Evolutionary conservation across 495 filamentous ascomycete species (phyloP), one percentile per base, ranked within the genome.

Genomic region (Penicillium manginii): DNA sequence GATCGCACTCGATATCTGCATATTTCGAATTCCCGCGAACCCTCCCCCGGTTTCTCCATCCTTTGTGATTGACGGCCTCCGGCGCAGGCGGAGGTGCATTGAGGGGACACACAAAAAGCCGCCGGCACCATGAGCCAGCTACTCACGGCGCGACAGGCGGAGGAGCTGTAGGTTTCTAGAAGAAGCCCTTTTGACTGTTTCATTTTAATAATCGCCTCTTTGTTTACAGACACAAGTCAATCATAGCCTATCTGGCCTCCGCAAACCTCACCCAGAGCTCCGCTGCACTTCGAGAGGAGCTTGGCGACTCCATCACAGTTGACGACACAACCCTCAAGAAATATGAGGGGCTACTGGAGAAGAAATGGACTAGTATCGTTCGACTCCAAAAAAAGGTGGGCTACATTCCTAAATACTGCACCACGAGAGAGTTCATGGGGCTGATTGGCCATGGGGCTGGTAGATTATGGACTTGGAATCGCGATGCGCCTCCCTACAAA

Each of bases 311-410:
- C 19, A 55, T 75, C 39, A 63, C 67, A 2, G 92, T 96, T 59
- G 90, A 94, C 68, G 81, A 89, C 40, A 78, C 80, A 10, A 96
- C 89, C 93, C 76, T 91, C 91, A 69, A 67, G 64, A 67, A 64
- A 62, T 63, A 67, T 52, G 64, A 64, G 52, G 89, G 89, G 2
- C 72, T 97, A n/a, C 71, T 96, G 69, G 93, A 94, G 78, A 94
- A 93, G 80, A 96, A 96, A 78, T 97, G 92, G 92, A 96, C 92
- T n/a, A 93, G 89, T 64, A 90, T 96, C 8, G 90, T 96, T 60
- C 82, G 92, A 55, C 76, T 96, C 73, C 92, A 96, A 71, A 96
- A 96, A 75, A 96, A 93, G 88, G 91, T 90, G 69, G 32, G 76
- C 58, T 55, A 35, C 50, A 43, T 47, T 17, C 42, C 29, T 29